Base-by-base conservation (phyloP, 148 eudicot species). In the Chenopodium formosanum region DNA sequence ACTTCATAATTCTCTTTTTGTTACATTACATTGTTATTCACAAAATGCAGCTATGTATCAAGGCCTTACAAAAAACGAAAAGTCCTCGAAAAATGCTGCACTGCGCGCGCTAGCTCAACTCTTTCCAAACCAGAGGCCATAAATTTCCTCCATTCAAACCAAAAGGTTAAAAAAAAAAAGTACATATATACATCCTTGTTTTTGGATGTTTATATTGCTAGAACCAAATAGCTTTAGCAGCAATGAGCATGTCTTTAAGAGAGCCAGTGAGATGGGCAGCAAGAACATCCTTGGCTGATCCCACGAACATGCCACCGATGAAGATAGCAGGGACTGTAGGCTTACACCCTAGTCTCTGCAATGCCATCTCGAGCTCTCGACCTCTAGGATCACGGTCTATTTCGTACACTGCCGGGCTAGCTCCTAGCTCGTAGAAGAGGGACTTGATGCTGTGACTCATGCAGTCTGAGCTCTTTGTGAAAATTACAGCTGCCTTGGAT, bases 181-280 rank as follows among this genome's bases (percentile, higher is more conserved):
- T 58, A 58, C 6, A 2, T 40, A 37, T 9, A 37, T 70, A 70
- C 74, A 70, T 70, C 72, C 74, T 56, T 56, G 20, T 17, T 70
- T 37, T 19, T 0, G 74, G 74, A 70, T 70, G 50, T 40, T 7
- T 9, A 47, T 29, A 11, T 25, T 19, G 37, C 68, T 85, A 85
- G 52, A 85, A 82, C 88, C 88, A 85, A 2, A 85, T 85, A 63
- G 83, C 88, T 77, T 82, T 85, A 13, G 88, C 88, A 23, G 83
- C 83, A 79, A 85, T 80, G 17, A 85, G 83, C 85, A 74, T 76
- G 13, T 82, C 81, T 72, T 82, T 85, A 70, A 85, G 88, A 27
- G 83, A 75, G 1, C 88, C 88, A 3, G 70, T 77, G 9, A 85
- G 88, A 70, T 85, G 88, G 17, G 80, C 84, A 27, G 78, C 81